Conservation (phyloP, 23 red algal genomes). For the Gracilaria domingensis region DNA sequence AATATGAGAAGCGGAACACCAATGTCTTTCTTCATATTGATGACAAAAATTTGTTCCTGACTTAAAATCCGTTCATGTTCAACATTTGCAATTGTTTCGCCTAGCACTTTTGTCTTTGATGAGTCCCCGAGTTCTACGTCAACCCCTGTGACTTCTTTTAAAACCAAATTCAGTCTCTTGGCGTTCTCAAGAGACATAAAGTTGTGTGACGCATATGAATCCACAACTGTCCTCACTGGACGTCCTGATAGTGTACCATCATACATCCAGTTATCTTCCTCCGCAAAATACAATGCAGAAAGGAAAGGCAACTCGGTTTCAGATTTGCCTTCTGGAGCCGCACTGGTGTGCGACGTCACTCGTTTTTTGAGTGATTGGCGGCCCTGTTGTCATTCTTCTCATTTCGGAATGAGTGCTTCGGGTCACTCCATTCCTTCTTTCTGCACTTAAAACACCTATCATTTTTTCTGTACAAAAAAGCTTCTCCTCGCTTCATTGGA, state of each 20-base stretch:
- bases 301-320: constrained; percentile 6
- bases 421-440: constrained; percentile 34
- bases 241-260: constrained; percentile 7
- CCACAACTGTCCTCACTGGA: constrained; percentile 18
- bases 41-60: not conserved
- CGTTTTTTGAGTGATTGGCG: constrained; percentile 46
- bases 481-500: constrained; percentile 15
- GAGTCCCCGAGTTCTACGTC: constrained; percentile 31
- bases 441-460: constrained; percentile 47
- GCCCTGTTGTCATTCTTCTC: not conserved
- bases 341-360: constrained; percentile 14
- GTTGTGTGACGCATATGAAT: constrained; percentile 31
- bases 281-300: constrained; percentile 21
- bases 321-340: constrained; percentile 15
- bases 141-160: not conserved
- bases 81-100: constrained; percentile 6
- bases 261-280: constrained; percentile 36
- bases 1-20: constrained; percentile 13
- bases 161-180: not conserved
- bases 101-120: not conserved
- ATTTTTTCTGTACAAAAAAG: constrained; percentile 26
- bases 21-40: not conserved
- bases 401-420: not conserved
- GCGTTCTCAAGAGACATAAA: not conserved
- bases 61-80: constrained; percentile 6